phyloP scores from a whole-genome alignment of 2,329 filamentous ascomycete genomes.

The Podosphaera aphanis region DNA sequence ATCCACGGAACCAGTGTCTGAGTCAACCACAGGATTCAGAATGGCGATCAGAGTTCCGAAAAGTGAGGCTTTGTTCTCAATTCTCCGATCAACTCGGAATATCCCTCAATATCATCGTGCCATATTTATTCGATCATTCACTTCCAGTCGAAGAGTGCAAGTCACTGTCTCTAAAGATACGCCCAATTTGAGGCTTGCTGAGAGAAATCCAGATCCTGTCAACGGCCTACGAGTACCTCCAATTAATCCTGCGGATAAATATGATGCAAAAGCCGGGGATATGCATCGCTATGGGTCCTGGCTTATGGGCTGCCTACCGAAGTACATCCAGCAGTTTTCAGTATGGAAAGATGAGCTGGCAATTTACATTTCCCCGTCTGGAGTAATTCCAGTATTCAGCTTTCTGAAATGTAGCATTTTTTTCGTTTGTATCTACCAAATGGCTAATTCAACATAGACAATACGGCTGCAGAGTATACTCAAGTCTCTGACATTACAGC shows the following conservation, averaged over 20 bases:
- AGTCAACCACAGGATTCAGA: conserved; percentile 10
- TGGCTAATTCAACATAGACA: conserved; percentile 30
- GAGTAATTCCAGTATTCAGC: conserved; percentile 71
- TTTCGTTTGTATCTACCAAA: neutral
- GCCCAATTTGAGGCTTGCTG: conserved; percentile 43
- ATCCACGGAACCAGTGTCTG: neutral
- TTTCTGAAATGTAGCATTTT: conserved; percentile 51
- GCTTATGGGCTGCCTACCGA: conserved; percentile 86
- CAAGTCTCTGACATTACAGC: conserved; percentile 80
- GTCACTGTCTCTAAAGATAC: conserved; percentile 28
- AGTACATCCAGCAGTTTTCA: conserved; percentile 97
- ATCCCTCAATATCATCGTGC: conserved; percentile 8
- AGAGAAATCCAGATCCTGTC: conserved; percentile 19
- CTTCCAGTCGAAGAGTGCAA: conserved; percentile 17
- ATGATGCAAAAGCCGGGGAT: conserved; percentile 61
- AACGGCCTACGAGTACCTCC: conserved; percentile 53
- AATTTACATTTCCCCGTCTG: conserved; percentile 73
- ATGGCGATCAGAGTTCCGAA: conserved; percentile 39
- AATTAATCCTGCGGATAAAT: conserved; percentile 85
- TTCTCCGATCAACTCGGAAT: conserved; percentile 28
- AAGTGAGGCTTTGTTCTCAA: conserved; percentile 30
- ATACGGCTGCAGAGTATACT: conserved; percentile 92
- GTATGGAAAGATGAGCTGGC: conserved; percentile 99
- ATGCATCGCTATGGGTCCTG: conserved; percentile 91
- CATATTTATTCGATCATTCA: conserved; percentile 15